Conservation (phyloP, 2,329 filamentous ascomycete genomes). For the Helicocarpus griseus region DNA sequence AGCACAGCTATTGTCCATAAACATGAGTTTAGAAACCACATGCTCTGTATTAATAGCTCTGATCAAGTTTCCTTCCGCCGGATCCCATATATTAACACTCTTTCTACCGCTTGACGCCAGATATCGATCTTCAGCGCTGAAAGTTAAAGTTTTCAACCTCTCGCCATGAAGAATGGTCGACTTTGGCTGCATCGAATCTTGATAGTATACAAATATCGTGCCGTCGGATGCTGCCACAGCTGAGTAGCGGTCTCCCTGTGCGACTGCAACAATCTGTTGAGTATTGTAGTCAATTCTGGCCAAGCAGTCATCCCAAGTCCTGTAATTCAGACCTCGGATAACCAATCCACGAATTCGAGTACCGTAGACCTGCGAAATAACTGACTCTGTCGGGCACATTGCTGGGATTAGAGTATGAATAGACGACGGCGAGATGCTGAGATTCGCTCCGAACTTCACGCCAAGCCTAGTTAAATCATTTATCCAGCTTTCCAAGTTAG, state of each 20-base stretch:
- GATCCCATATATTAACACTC: constrained; percentile 16
- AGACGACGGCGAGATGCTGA: constrained; percentile 23
- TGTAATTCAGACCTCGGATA: constrained; percentile 16
- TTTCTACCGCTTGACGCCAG: constrained; percentile 16
- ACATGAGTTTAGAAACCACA: neutral
- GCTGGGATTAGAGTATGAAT: constrained; percentile 25
- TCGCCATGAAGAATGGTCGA: constrained; percentile 17
- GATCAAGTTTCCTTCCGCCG: constrained; percentile 8
- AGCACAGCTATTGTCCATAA: constrained; percentile 7
- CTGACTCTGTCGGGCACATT: constrained; percentile 25
- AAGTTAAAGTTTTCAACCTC: constrained; percentile 17
- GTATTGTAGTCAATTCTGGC: constrained; percentile 20
- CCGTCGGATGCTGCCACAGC: constrained; percentile 24
- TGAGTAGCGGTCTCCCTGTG: constrained; percentile 19
- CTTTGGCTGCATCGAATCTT: constrained; percentile 14
- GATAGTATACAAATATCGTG: constrained; percentile 21
- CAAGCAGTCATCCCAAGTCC: constrained; percentile 27
- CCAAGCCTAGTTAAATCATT: constrained; percentile 24
- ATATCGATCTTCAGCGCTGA: constrained; percentile 16
- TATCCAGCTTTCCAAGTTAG: constrained; percentile 22
- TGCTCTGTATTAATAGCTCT: constrained; percentile 2
- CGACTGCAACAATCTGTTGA: constrained; percentile 16
- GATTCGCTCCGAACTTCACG: constrained; percentile 23
- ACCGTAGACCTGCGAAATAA: constrained; percentile 14
- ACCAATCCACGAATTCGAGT: constrained; percentile 5